Evolutionary conservation across 495 filamentous ascomycete genomes (phyloP).

Genomic region (Neurospora pannonica): DNA sequence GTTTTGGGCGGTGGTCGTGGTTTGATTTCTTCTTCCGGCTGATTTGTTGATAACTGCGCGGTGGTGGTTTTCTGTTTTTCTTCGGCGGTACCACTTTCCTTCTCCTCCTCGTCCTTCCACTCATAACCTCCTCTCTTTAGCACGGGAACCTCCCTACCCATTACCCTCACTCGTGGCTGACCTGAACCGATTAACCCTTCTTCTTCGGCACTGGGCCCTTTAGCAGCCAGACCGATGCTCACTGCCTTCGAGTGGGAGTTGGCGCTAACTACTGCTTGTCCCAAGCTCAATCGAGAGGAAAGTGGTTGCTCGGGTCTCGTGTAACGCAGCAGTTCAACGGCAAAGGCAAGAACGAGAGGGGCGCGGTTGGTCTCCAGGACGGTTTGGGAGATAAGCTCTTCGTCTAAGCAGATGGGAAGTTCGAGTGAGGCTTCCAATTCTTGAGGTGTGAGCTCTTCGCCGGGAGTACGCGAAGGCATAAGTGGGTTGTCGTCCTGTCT

Average conservation of each 20-base stretch:
- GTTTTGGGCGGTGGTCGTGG: not conserved
- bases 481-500: constrained; percentile 28
- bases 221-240: constrained; percentile 56
- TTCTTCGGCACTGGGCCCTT: constrained; percentile 54
- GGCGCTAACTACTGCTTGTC: constrained; percentile 68
- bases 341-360: constrained; percentile 73
- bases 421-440: constrained; percentile 56
- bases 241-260: constrained; percentile 68
- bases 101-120: constrained; percentile 38
- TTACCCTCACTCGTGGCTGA: constrained; percentile 57
- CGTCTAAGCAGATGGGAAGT: constrained; percentile 48
- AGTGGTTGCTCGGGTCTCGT: constrained; percentile 78
- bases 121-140: constrained; percentile 71
- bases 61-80: not conserved
- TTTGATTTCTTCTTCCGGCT: not conserved
- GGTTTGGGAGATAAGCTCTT: constrained; percentile 49
- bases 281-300: constrained; percentile 70
- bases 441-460: constrained; percentile 41
- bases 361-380: constrained; percentile 66
- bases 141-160: constrained; percentile 63
- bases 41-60: not conserved
- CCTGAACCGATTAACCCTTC: constrained; percentile 61
- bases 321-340: constrained; percentile 58
- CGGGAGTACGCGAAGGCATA: constrained; percentile 10
- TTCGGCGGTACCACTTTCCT: not conserved